A percentile compares a stretch with the other conserved stretches of the same genome.
Evolutionary conservation across 2,329 filamentous ascomycete species (phyloP).

Genomic region (Colletotrichum godetiae): DNA sequence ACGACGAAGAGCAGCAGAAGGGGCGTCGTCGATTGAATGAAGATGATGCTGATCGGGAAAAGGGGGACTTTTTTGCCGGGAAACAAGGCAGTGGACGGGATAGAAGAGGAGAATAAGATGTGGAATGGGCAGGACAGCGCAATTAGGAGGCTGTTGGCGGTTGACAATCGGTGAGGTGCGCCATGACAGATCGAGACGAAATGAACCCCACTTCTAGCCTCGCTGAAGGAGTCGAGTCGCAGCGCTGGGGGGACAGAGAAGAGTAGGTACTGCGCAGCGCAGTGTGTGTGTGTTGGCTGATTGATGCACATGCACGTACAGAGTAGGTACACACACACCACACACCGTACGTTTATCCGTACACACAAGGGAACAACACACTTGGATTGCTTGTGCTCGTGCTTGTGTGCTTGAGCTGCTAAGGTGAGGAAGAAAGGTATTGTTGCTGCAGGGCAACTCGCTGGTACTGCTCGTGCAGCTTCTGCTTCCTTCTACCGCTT

Average conservation of each 20-base stretch:
- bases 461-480: neutral
- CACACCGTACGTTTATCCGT: no score
- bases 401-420: neutral
- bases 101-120: conserved; percentile 15
- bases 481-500: neutral
- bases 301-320: neutral
- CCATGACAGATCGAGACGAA: conserved; percentile 36
- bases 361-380: neutral
- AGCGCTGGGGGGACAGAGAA: neutral
- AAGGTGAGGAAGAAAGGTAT: neutral
- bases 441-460: no score
- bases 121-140: conserved; percentile 35
- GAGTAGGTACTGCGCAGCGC: neutral
- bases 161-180: conserved; percentile 33
- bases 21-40: conserved; percentile 2
- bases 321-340: no score
- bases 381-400: neutral
- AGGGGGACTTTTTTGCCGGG: neutral
- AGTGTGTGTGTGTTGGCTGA: neutral
- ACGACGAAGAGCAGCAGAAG: neutral
- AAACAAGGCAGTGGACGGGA: conserved; percentile 21
- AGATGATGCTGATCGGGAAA: neutral
- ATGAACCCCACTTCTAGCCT: conserved; percentile 41
- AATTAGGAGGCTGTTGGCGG: conserved; percentile 30
- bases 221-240: conserved; percentile 33